Evolutionary conservation across 805 yeast species (phyloP).

Genomic region (Sporopachydermia quercuum): DNA sequence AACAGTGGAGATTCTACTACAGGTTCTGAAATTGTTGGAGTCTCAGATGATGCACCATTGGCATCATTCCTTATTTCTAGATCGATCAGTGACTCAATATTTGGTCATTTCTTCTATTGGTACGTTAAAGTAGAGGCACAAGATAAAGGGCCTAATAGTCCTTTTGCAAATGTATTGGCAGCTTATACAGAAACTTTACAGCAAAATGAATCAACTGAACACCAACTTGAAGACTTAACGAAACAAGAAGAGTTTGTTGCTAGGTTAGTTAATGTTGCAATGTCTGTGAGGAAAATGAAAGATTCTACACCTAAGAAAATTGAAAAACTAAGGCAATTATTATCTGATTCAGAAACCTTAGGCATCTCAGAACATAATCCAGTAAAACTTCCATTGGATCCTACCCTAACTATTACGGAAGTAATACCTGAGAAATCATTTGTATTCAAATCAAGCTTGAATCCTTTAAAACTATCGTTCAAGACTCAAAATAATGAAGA

Average conservation of each 20-base stretch:
- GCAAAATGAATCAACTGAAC: conserved; percentile 16
- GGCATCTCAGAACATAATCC: conserved; percentile 31
- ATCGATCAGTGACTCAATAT: conserved; percentile 43
- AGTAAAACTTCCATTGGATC: conserved; percentile 71
- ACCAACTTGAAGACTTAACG: conserved; percentile 21
- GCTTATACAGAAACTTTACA: conserved; percentile 24
- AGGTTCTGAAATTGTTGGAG: conserved; percentile 10
- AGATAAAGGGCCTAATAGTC: conserved; percentile 34
- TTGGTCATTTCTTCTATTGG: conserved; percentile 87
- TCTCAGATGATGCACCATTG: conserved; percentile 36
- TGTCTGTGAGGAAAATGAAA: conserved; percentile 44
- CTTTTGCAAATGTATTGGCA: conserved; percentile 30
- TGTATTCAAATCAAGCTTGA: conserved; percentile 82
- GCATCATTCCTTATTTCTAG: conserved; percentile 65
- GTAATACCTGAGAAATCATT: conserved; percentile 64
- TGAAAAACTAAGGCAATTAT: conserved; percentile 45
- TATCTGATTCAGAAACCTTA: conserved; percentile 29
- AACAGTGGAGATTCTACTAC: conserved; percentile 5
- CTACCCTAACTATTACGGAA: conserved; percentile 59
- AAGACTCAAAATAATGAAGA: conserved; percentile 34
- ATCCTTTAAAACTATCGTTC: conserved; percentile 76
- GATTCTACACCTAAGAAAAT: conserved; percentile 69
- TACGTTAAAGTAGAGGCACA: conserved; percentile 77
- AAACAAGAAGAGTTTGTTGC: conserved; percentile 59
- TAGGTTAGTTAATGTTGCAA: conserved; percentile 49